Evolutionary conservation across 371 early-diverging fungal species (phyloP).

Genomic region (Mortierella sp.): DNA sequence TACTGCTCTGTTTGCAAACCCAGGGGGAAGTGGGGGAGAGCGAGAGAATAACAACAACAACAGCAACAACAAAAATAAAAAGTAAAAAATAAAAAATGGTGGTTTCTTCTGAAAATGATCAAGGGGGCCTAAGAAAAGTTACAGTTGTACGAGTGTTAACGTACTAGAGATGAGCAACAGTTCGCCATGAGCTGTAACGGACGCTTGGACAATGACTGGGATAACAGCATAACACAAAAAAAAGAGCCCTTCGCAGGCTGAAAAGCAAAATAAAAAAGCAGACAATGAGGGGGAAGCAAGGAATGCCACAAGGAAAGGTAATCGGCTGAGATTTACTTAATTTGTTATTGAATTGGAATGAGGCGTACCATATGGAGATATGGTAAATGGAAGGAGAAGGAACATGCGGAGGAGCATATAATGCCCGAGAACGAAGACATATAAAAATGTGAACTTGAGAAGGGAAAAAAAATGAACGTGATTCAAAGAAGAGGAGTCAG

Average conservation of each 20-base stretch:
- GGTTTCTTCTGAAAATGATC: not conserved
- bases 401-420: constrained; percentile 16
- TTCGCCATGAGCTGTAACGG: not conserved
- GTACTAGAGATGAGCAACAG: not conserved
- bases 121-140: not conserved
- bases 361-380: constrained; percentile 1
- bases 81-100: not conserved
- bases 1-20: not conserved
- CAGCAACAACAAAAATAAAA: too few species aligned
- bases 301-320: not conserved
- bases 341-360: not conserved
- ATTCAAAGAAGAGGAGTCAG: not conserved
- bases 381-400: not conserved
- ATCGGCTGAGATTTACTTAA: not conserved
- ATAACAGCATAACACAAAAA: not conserved
- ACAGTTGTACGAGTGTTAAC: not conserved
- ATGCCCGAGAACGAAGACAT: constrained; percentile 6
- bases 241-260: not conserved
- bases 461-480: not conserved
- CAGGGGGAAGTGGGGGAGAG: not conserved
- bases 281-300: not conserved
- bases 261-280: not conserved
- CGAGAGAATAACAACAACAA: too few species aligned
- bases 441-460: not conserved
- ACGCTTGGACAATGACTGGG: not conserved